Conservation (phyloP, 176 grass and related monocot species). For the Dactylis glomerata region DNA sequence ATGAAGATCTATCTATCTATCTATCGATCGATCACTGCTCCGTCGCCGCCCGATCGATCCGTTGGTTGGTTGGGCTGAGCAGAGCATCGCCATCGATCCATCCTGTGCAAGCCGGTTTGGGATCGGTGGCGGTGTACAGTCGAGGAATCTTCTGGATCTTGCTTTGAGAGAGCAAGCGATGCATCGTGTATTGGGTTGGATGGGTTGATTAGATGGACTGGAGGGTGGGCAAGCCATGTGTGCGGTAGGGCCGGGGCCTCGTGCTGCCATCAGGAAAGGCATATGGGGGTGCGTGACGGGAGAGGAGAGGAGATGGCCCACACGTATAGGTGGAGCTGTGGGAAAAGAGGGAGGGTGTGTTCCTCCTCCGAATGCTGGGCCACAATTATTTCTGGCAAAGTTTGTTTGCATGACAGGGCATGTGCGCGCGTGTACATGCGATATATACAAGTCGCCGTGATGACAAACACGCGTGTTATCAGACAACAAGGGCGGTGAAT, state of each 20-base stretch:
- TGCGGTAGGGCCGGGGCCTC: constrained; percentile 31
- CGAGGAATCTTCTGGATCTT: not conserved
- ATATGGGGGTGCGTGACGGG: not conserved
- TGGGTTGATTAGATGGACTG: constrained; percentile 25
- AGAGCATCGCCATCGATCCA: not conserved
- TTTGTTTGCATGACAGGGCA: not conserved
- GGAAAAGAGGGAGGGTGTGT: not conserved
- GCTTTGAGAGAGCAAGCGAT: not conserved
- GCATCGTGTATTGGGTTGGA: not conserved
- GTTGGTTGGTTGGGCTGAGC: not conserved
- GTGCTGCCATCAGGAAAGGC: not conserved
- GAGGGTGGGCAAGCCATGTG: constrained; percentile 41
- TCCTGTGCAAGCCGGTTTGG: not conserved
- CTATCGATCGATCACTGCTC: not conserved
- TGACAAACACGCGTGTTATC: too few relatives aligned
- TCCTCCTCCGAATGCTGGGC: too few relatives aligned
- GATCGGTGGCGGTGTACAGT: not conserved
- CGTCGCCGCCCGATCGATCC: not conserved
- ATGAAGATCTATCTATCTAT: not conserved
- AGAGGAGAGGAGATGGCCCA: not conserved
- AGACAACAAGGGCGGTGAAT: too few relatives aligned
- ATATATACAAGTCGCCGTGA: too few relatives aligned
- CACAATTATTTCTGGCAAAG: not conserved
- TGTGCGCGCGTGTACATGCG: not conserved
- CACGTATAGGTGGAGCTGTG: not conserved